A percentile compares a stretch with the other conserved stretches of the same genome.
Evolutionary conservation across 441 rosid species (phyloP).

Genomic region (Pelargonium exstipulatum): DNA sequence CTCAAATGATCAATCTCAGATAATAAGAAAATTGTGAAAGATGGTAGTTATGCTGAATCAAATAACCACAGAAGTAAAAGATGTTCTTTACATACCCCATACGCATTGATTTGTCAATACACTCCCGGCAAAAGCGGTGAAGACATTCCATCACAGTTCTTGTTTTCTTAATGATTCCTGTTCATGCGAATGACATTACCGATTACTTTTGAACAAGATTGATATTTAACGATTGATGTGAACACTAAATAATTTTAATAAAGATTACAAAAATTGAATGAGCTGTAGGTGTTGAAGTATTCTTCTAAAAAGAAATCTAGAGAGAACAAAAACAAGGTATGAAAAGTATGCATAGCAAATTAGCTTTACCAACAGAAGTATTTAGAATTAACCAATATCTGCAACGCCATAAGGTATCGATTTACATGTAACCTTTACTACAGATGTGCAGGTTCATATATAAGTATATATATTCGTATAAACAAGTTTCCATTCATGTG

Average conservation of each 20-base stretch:
- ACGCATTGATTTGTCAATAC: slow-evolving; percentile 98
- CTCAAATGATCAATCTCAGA: neutral
- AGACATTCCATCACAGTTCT: slow-evolving; percentile 95
- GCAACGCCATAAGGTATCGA: slow-evolving; percentile 1
- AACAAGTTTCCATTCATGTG: neutral
- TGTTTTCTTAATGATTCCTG: slow-evolving; percentile 94
- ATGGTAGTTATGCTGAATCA: neutral
- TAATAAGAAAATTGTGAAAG: neutral
- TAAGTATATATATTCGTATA: neutral
- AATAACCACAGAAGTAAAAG: neutral
- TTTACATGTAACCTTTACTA: neutral
- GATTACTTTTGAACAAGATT: neutral
- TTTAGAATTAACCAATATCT: slow-evolving; percentile 3
- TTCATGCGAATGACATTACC: slow-evolving; percentile 13
- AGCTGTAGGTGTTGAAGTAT: neutral
- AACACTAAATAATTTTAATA: neutral
- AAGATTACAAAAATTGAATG: neutral
- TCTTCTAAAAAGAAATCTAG: neutral
- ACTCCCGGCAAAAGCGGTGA: slow-evolving; percentile 92
- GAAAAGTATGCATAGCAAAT: neutral
- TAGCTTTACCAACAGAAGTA: neutral
- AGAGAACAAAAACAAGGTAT: neutral
- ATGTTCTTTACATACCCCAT: slow-evolving; percentile 55
- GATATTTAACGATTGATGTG: neutral
- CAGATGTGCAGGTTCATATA: too few species aligned